phyloP scores from a whole-genome alignment of 1,284 basidiomycete species.

The Puccinia triticina region DNA sequence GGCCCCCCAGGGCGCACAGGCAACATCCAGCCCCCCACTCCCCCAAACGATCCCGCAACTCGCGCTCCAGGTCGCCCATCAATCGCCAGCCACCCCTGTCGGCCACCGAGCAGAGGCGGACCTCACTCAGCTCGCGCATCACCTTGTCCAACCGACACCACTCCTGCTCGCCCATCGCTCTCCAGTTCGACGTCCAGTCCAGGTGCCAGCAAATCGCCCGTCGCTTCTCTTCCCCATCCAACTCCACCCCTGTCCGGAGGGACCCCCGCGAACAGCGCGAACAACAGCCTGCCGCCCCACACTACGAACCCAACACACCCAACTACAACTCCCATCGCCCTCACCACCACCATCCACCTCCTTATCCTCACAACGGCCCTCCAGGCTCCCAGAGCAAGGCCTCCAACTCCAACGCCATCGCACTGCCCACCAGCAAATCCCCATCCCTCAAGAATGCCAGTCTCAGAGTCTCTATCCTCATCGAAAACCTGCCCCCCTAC shows the following conservation, averaged over 20 bases:
- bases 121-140: constrained; percentile 19
- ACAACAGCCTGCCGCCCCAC: not conserved
- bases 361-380: not conserved
- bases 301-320: not conserved
- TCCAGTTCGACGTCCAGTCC: not conserved
- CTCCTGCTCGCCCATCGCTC: constrained; percentile 12
- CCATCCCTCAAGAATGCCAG: not conserved
- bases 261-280: not conserved
- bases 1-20: not conserved
- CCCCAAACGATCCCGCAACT: not conserved
- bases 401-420: not conserved
- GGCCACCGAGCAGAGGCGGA: not conserved
- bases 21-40: not conserved
- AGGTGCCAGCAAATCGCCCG: not conserved
- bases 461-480: constrained; percentile 20
- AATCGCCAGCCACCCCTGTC: not conserved
- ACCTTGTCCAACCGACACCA: not conserved
- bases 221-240: not conserved
- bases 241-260: not conserved
- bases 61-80: constrained; percentile 12
- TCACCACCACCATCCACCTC: not conserved
- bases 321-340: not conserved
- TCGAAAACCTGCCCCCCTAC: constrained; percentile 34
- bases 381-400: not conserved
- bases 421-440: not conserved